Conservation (phyloP, 345 rosid species). For the Reutealis trisperma region DNA sequence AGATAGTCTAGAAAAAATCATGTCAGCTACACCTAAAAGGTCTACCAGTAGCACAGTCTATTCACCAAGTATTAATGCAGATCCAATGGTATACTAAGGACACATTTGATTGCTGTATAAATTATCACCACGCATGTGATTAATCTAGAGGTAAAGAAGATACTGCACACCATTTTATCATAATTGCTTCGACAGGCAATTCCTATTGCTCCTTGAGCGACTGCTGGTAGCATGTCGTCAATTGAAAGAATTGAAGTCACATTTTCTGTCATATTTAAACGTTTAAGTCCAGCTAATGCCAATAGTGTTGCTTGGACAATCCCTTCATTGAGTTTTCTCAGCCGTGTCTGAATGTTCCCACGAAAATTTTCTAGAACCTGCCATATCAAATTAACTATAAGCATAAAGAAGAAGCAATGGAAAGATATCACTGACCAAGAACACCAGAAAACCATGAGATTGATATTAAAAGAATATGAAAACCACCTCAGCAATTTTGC, state of each 20-base stretch:
- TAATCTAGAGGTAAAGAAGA: background rate
- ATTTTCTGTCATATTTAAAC: conserved; percentile 85
- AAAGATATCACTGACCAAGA: background rate
- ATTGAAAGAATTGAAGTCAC: conserved; percentile 72
- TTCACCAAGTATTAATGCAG: background rate
- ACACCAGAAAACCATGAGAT: background rate
- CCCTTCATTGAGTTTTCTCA: conserved; percentile 84
- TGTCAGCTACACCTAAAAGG: background rate
- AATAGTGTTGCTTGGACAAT: conserved; percentile 83
- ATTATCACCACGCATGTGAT: background rate
- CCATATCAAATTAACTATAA: conserved; percentile 25
- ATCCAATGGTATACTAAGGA: background rate
- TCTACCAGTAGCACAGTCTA: too few relatives aligned
- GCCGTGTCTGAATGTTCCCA: conserved; percentile 94
- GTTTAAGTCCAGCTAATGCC: conserved; percentile 95
- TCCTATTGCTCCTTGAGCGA: conserved; percentile 99
- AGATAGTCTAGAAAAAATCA: too few relatives aligned
- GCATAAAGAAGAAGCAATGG: conserved; percentile 4
- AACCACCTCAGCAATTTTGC: too few relatives aligned
- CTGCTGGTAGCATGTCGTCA: conserved; percentile 98
- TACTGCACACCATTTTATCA: conserved; percentile 70
- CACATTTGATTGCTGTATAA: conserved; percentile 6
- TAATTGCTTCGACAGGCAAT: conserved; percentile 86
- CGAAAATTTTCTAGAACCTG: conserved; percentile 91
- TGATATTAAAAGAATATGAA: too few relatives aligned